A percentile compares a stretch with the other conserved stretches of the same genome.
Evolutionary conservation across 805 yeast genomes (phyloP).

Genomic region (Kluyveromyces aestuarii): DNA sequence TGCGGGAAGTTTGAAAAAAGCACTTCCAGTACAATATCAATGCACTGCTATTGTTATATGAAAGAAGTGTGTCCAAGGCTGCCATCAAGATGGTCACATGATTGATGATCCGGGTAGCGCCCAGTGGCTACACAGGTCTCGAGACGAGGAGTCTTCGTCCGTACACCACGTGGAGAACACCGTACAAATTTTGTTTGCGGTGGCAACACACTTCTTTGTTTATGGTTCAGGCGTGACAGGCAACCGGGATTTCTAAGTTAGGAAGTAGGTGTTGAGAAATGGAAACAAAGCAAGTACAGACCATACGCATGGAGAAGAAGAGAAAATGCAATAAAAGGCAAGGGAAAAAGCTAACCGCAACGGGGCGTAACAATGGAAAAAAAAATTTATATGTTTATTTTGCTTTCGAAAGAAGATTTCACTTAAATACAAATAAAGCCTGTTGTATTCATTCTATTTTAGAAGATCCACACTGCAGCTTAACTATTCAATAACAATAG

Average conservation of each 20-base stretch:
- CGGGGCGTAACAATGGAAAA: not conserved
- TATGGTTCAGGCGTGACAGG: not conserved
- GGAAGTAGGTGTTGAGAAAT: not conserved
- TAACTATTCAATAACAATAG: not conserved
- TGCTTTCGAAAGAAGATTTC: not conserved
- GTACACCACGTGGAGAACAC: not conserved
- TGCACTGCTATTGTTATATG: no score
- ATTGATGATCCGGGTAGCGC: no score
- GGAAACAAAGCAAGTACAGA: not conserved
- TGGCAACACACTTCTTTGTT: conserved; percentile 1
- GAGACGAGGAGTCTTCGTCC: not conserved
- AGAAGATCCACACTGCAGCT: no score
- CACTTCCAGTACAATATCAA: no score
- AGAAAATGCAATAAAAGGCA: not conserved
- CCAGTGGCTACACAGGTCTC: not conserved
- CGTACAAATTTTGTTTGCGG: not conserved
- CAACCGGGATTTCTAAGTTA: not conserved
- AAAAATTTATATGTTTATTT: not conserved
- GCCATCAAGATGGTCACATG: no score
- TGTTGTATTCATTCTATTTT: not conserved
- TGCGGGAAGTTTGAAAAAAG: no score
- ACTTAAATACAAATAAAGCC: not conserved
- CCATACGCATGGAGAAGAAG: not conserved
- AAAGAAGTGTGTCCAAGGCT: no score
- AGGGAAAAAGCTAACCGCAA: not conserved